Conservation (phyloP, 2,329 filamentous ascomycete species). For the Balansia obtecta region DNA sequence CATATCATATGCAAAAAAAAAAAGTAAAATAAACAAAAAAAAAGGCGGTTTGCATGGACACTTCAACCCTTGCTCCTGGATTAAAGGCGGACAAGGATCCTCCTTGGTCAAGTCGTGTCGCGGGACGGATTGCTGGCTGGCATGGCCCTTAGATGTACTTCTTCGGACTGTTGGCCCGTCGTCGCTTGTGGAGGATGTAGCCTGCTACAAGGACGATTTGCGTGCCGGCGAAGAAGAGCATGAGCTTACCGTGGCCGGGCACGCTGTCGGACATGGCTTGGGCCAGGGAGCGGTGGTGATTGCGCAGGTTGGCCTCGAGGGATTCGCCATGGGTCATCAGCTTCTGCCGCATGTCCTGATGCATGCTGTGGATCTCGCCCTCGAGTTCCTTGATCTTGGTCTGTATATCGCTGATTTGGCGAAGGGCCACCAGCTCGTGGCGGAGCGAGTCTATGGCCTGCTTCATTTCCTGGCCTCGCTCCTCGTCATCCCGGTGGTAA, state of each 20-base stretch:
- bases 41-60: no score
- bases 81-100: neutral
- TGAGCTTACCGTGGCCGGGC: conserved; percentile 39
- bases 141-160: conserved; percentile 60
- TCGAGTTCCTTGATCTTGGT: conserved; percentile 40
- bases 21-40: no score
- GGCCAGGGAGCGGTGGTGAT: conserved; percentile 37
- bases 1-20: no score
- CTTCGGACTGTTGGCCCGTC: conserved; percentile 66
- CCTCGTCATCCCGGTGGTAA: conserved; percentile 37
- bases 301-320: conserved; percentile 38
- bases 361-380: conserved; percentile 44
- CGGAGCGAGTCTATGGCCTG: conserved; percentile 34
- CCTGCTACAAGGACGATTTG: conserved; percentile 57
- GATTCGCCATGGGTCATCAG: conserved; percentile 37
- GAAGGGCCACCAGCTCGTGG: conserved; percentile 31
- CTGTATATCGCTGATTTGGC: conserved; percentile 30
- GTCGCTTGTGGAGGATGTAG: conserved; percentile 71
- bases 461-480: conserved; percentile 43
- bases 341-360: conserved; percentile 39
- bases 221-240: conserved; percentile 61
- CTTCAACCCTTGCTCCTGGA: neutral
- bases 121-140: no score
- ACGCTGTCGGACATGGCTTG: conserved; percentile 34
- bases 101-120: no score